Base-by-base conservation (phyloP, 495 filamentous ascomycete species). In the Glonium stellatum region DNA sequence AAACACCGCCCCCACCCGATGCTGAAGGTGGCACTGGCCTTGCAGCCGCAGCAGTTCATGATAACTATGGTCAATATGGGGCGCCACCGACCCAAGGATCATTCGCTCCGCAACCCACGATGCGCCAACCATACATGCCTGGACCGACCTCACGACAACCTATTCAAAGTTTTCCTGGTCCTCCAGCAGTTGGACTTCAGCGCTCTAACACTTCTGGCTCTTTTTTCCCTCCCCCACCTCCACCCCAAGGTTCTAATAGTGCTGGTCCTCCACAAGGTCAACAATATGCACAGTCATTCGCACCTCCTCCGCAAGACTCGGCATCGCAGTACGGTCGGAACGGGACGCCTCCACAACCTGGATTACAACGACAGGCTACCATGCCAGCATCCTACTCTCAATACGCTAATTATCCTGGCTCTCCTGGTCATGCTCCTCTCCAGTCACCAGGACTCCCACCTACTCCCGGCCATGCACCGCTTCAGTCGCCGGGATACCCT, bases 1-100 rank as follows among this genome's bases (percentile, higher is more conserved):
- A 95, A 77, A 96, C 91, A 0, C 90, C 90, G 9, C 91, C 91
- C 6, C 87, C 87, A 34, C 79, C 81, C 13, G 87, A 92, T 66
- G 87, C 85, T 34, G 83, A 76, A 44, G 74, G 75, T 34, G 84
- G 86, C 11, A 90, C 89, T 37, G 89, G 88, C 2, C 76, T 95
- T 10, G 79, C 80, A 50, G 82, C 82, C 21, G 87, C 88, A 2
- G 78, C 85, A 0, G 82, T 80, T 58, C 78, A 82, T 50, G 90
- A 93, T 62, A 61, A 67, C 9, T 78, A 86, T 19, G 70, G 74
- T 1, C 31, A 36, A 12, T 54, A 54, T 21, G 60, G 59, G 34
- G 31, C 35, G 22, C 57, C 57, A 19, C 64, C 62, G 9, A 27
- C 58, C 0, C 64, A 63, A 42, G 41, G 52, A 34, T 62, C 69